Conservation (phyloP, 805 yeast species). For the Candida saitoana region DNA sequence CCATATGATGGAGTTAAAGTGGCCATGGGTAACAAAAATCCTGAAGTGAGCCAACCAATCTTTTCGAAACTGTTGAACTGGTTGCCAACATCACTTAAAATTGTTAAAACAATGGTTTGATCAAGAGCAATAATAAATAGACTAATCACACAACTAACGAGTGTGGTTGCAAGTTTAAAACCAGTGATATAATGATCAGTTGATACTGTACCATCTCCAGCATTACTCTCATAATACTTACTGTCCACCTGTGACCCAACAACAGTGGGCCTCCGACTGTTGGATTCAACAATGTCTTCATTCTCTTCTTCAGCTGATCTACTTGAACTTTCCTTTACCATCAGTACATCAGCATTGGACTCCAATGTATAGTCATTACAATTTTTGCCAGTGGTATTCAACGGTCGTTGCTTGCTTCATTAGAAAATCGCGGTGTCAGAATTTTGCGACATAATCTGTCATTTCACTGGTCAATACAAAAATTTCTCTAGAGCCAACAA, state of each 20-base stretch:
- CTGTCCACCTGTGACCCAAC: not conserved
- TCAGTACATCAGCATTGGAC: not conserved
- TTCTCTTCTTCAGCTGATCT: too few species aligned
- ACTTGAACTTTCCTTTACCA: not conserved
- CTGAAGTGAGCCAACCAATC: conserved; percentile 58
- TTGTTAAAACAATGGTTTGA: conserved; percentile 54
- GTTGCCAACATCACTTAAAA: conserved; percentile 46
- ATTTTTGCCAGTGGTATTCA: too few species aligned
- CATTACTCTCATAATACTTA: conserved; percentile 33
- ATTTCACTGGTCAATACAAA: too few species aligned
- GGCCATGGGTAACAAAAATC: conserved; percentile 52
- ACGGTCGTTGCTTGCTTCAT: too few species aligned
- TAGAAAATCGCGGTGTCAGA: too few species aligned
- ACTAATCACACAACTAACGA: conserved; percentile 25
- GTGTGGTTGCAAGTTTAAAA: conserved; percentile 18
- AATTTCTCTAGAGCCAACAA: too few species aligned
- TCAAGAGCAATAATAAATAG: conserved; percentile 48
- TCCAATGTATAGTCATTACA: not conserved
- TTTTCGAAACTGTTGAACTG: conserved; percentile 48
- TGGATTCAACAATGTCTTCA: not conserved
- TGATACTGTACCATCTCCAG: conserved; percentile 40
- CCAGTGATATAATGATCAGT: conserved; percentile 34
- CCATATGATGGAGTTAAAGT: conserved; percentile 57
- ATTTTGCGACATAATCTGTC: too few species aligned
- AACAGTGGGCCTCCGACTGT: not conserved